Conservation (phyloP, 352 stramenopile genomes). For the Phytophthora niederhauseri region DNA sequence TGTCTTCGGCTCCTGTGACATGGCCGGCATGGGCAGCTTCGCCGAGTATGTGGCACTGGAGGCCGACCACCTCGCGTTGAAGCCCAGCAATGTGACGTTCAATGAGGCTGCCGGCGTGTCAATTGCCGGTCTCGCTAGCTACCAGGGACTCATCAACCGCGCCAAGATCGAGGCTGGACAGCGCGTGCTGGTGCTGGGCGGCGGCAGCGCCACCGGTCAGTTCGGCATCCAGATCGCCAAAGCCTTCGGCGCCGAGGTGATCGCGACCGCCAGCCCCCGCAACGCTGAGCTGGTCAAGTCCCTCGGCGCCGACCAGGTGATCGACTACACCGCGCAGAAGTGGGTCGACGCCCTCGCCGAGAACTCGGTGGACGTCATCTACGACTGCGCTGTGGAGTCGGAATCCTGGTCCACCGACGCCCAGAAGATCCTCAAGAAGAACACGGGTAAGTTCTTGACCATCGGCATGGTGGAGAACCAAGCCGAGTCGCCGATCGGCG, state of each 20-base stretch:
- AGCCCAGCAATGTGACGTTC: slow-evolving; percentile 26
- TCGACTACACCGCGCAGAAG: slow-evolving; percentile 64
- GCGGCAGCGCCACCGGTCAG: slow-evolving; percentile 57
- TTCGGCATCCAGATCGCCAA: slow-evolving; percentile 66
- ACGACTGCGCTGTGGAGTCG: slow-evolving; percentile 37
- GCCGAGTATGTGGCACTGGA: slow-evolving; percentile 31
- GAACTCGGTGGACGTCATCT: slow-evolving; percentile 45
- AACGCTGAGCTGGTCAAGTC: slow-evolving; percentile 50
- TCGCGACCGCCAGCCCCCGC: slow-evolving; percentile 46
- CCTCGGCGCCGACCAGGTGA: slow-evolving; percentile 50
- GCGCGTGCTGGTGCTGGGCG: slow-evolving; percentile 57
- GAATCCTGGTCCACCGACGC: slow-evolving; percentile 36
- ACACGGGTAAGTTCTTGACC: slow-evolving; percentile 38
- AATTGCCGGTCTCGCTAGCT: slow-evolving; percentile 34
- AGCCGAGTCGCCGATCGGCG: slow-evolving; percentile 53
- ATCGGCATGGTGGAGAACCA: slow-evolving; percentile 25
- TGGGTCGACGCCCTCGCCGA: slow-evolving; percentile 33
- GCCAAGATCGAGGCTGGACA: slow-evolving; percentile 30
- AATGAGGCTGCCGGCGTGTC: slow-evolving; percentile 42
- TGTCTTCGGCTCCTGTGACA: slow-evolving; percentile 28
- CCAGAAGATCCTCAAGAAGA: slow-evolving; percentile 38
- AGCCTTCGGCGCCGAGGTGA: slow-evolving; percentile 41
- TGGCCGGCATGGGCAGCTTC: slow-evolving; percentile 21
- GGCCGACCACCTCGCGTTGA: slow-evolving; percentile 17
- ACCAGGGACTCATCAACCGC: slow-evolving; percentile 39